Base-by-base conservation (phyloP, 2,329 filamentous ascomycete genomes). In the Beauveria varroae region DNA sequence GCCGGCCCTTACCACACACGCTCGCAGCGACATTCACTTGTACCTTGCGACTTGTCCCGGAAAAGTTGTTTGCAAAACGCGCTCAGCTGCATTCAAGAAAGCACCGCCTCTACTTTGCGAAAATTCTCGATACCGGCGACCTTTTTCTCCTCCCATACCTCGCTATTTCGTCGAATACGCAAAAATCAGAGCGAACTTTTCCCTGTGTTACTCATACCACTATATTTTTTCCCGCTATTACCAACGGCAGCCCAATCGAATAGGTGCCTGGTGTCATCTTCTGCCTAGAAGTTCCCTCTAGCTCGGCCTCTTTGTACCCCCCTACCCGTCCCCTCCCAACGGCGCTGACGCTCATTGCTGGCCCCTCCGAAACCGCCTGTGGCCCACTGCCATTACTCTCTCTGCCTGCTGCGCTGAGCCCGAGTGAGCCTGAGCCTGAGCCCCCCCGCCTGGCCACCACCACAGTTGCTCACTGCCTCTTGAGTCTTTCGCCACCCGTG, bases 1-100 rank as follows among this genome's bases (percentile, higher is more conserved):
- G 68, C 34, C 67, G 67, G 68, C 71, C 16, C 20, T 24, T 41
- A 52, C 24, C 47, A 37, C 40, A 28, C 34, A 20, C 40, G 49
- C 57, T 58, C 72, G 74, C 75, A 76, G 77, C 76, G 77, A 75
- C 78, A 80, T 80, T 79, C 70, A 77, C 74, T 80, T 80, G 78
- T 74, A 75, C 77, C 78, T 75, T 79, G 75, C 75, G 76, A 73
- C 68, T 64, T 9, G 44, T 12, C 6, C 44, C 55, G 55, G 44
- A 49, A 49, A 57, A 34, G 14, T 18, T n/a, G 12, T 47, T 20
- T 28, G 56, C 56, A 51, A 44, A 49, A 43, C 40, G 20, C 37
- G 24, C 26, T 30, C 26, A 44, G 26, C 37, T 28, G 57, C 47
- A 34, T 22, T 22, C 37, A 60, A 60, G 24, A 40, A 40, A 26